Evolutionary conservation across 805 yeast genomes (phyloP).

Genomic region (Zygotorulaspora chibaensis): DNA sequence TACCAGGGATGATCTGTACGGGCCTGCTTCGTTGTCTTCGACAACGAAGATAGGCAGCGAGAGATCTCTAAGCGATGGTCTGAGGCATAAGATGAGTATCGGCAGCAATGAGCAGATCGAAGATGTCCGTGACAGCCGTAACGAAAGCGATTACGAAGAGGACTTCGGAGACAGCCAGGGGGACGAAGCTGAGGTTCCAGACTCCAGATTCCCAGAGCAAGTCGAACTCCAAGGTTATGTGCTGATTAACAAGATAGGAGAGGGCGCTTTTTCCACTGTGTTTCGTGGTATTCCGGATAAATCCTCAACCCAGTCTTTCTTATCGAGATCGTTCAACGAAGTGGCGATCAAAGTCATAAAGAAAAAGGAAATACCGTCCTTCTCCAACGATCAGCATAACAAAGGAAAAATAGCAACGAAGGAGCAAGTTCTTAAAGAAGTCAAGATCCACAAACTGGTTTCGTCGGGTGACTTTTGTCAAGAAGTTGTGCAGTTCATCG

Average conservation of each 20-base stretch:
- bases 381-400: constrained; percentile 22
- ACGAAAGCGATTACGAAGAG: constrained; percentile 3
- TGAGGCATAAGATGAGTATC: constrained; percentile 4
- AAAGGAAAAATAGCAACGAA: constrained; percentile 27
- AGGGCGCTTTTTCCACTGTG: constrained; percentile 79
- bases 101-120: constrained; percentile 4
- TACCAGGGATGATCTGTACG: neutral
- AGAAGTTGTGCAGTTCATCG: constrained; percentile 59
- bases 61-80: constrained; percentile 6
- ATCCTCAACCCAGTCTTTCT: constrained; percentile 10
- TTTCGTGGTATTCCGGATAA: constrained; percentile 48
- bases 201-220: constrained; percentile 36
- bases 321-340: constrained; percentile 17
- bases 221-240: constrained; percentile 36
- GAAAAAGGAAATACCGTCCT: constrained; percentile 63
- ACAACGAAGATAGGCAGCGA: constrained; percentile 8
- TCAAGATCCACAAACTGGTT: constrained; percentile 61
- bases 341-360: constrained; percentile 60
- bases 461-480: constrained; percentile 40
- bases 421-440: constrained; percentile 74
- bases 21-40: constrained; percentile 6
- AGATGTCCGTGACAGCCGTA: constrained; percentile 3
- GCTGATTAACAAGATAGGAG: constrained; percentile 56
- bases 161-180: constrained; percentile 14
- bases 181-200: constrained; percentile 20